Evolutionary conservation across 345 rosid genomes (phyloP).

Genomic region (Eucalyptus microcorys): DNA sequence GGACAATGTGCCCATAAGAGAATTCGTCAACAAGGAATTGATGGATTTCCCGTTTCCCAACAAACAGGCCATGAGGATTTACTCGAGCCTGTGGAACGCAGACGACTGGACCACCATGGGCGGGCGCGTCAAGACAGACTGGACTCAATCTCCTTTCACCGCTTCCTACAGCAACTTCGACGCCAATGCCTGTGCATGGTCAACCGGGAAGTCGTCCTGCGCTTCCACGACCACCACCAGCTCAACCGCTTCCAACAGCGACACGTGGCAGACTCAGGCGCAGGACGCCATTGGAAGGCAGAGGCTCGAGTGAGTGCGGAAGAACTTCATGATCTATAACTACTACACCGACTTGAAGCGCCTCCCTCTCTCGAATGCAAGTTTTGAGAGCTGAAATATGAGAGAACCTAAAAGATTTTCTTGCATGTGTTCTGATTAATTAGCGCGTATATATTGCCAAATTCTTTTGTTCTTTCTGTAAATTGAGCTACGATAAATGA

Average conservation of each 20-base stretch:
- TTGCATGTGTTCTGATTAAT: background rate
- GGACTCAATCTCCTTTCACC: conserved; percentile 46
- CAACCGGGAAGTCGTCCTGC: conserved; percentile 18
- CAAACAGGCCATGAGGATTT: conserved; percentile 36
- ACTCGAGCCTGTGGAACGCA: conserved; percentile 48
- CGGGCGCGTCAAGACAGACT: conserved; percentile 36
- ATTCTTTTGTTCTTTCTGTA: background rate
- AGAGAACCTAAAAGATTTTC: background rate
- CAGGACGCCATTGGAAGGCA: conserved; percentile 12
- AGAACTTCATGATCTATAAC: conserved; percentile 43
- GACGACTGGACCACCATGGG: conserved; percentile 58
- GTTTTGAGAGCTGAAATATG: background rate
- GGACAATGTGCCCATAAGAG: conserved; percentile 42
- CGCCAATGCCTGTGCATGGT: conserved; percentile 25
- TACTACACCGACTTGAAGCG: conserved; percentile 32
- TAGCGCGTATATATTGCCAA: background rate
- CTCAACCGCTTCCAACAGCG: background rate
- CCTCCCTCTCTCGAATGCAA: conserved; percentile 40
- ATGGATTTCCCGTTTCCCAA: conserved; percentile 26
- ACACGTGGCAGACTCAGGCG: conserved; percentile 21
- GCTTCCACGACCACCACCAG: background rate
- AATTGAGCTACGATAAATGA: background rate
- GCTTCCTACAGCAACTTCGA: conserved; percentile 33
- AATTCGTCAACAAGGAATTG: conserved; percentile 35
- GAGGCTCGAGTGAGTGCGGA: conserved; percentile 34